Conservation (phyloP, 495 filamentous ascomycete genomes). For the Lichina pygmaea region DNA sequence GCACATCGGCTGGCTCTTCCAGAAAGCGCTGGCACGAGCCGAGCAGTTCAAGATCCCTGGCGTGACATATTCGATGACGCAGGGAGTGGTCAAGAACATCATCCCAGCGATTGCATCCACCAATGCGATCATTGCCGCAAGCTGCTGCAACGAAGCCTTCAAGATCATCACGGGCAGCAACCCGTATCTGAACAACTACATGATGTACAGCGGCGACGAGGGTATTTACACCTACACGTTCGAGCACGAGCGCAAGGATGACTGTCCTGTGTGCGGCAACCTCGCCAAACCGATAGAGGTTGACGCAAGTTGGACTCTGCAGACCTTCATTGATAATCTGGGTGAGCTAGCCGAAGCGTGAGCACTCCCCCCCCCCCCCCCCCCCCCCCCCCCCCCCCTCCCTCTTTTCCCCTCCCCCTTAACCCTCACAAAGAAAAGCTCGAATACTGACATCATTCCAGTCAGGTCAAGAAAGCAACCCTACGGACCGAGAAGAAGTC, state of each 20-base stretch:
- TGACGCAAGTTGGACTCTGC: slow-evolving; percentile 43
- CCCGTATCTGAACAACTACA: slow-evolving; percentile 76
- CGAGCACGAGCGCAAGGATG: slow-evolving; percentile 66
- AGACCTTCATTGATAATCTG: slow-evolving; percentile 65
- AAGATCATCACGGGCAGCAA: slow-evolving; percentile 72
- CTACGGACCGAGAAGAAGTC: slow-evolving; percentile 58
- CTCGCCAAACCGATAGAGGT: slow-evolving; percentile 44
- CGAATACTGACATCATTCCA: not conserved
- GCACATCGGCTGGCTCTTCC: slow-evolving; percentile 91
- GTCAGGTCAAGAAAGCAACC: slow-evolving; percentile 49
- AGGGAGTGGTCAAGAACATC: slow-evolving; percentile 98
- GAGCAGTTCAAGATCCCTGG: slow-evolving; percentile 75
- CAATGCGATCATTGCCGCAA: slow-evolving; percentile 86
- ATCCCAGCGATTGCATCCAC: slow-evolving; percentile 96
- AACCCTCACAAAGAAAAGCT: not conserved
- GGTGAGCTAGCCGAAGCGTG: slow-evolving; percentile 53
- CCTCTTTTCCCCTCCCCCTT: no score
- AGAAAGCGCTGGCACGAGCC: slow-evolving; percentile 55
- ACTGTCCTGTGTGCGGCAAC: slow-evolving; percentile 86
- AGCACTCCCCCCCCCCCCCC: not conserved
- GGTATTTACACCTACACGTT: slow-evolving; percentile 93
- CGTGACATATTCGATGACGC: slow-evolving; percentile 88
- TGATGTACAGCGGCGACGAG: slow-evolving; percentile 97
- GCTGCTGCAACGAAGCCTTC: slow-evolving; percentile 87
- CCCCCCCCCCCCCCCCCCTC: not conserved